Base-by-base conservation (phyloP, 2,329 filamentous ascomycete species). In the Cryphonectria nitschkei region DNA sequence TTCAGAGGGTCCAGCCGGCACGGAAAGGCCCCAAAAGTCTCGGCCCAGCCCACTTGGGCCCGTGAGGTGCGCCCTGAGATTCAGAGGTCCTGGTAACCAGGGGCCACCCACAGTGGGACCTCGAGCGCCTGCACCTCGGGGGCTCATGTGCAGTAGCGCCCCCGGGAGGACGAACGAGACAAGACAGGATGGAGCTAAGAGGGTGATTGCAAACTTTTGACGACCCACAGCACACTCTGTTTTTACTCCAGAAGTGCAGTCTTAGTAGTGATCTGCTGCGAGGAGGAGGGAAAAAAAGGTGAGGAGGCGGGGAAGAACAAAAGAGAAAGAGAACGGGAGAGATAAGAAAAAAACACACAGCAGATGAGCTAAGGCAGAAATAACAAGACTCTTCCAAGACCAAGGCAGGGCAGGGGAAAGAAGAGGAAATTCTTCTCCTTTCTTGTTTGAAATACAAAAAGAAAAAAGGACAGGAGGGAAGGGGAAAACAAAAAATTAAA, bases 51-150 rank as follows among this genome's bases (percentile, higher is more conserved):
- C 63, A 65, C 63, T 65, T 65, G 29, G 41, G 63, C 46, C 52
- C 63, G 46, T 64, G 61, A 64, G 61, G 61, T 46, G 61, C 61
- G 61, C 61, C 37, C 61, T 64, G 61, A 64, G 61, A 64, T 64
- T 64, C 61, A 64, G 39, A 64, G 13, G 32, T 39, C 61, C 34
- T 46, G 39, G 60, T 37, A 26, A 39, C 41, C 26, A n/a, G 41
- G 61, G 54, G 34, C 26, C 61, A 64, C n/a, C 61, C 61, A 64
- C 39, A 26, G 61, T 64, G 61, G 61, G 11, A n/a, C 61, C 61
- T 43, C 37, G n/a, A 64, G 39, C 61, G 61, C 34, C 61, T 43
- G 61, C 61, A 64, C 61, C 39, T 46, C 41, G 37, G 37, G 61
- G 61, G 61, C 61, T 43, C 61, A 46, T 39, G 39, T 64, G 39